phyloP scores from a whole-genome alignment of 805 yeast species.

The Candida easanensis region DNA sequence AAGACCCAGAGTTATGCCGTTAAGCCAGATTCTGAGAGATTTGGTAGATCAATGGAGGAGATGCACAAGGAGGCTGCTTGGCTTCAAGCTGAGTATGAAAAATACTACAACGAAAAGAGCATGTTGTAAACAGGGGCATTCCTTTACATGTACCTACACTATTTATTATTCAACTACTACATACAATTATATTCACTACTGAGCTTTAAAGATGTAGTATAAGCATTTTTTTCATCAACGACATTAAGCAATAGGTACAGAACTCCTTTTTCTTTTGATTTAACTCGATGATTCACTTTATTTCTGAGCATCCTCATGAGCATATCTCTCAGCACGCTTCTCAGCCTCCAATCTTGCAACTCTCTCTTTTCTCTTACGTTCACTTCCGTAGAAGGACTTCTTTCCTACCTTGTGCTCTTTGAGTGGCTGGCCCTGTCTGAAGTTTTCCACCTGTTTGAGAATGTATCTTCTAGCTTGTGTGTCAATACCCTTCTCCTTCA shows the following conservation, averaged over 20 bases:
- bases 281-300: conserved; percentile 1
- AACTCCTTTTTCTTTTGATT: background rate
- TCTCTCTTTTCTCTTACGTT: conserved; percentile 68
- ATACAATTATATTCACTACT: too few species aligned
- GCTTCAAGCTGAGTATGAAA: conserved; percentile 40
- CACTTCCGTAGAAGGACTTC: conserved; percentile 81
- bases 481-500: conserved; percentile 80
- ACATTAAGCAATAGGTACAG: conserved; percentile 10
- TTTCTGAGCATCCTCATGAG: conserved; percentile 24
- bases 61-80: conserved; percentile 72
- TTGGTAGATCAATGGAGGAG: conserved; percentile 53
- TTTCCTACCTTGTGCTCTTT: conserved; percentile 61
- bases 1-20: conserved; percentile 28
- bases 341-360: conserved; percentile 57
- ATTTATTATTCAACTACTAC: too few species aligned
- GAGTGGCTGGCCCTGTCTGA: conserved; percentile 53
- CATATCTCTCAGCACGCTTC: conserved; percentile 28
- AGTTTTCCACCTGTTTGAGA: conserved; percentile 68
- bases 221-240: conserved; percentile 6
- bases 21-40: conserved; percentile 51
- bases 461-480: conserved; percentile 69
- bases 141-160: too few species aligned
- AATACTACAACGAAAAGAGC: conserved; percentile 3
- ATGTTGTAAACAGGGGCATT: too few species aligned
- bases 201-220: too few species aligned